Conservation (phyloP, 2,329 filamentous ascomycete genomes). For the Fusarium sambucinum region DNA sequence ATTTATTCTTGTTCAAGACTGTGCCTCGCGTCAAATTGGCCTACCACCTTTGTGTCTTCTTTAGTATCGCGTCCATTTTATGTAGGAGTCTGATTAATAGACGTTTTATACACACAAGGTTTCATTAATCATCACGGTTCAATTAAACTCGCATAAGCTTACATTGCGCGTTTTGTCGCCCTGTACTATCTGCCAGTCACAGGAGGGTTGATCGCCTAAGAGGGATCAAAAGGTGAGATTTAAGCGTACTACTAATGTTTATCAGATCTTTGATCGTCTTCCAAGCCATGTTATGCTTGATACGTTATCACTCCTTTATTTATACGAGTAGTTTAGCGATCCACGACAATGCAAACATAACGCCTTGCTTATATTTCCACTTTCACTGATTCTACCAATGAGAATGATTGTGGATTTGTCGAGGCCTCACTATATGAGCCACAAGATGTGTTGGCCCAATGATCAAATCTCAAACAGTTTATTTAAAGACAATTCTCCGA, state of each 20-base stretch:
- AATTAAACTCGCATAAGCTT: constrained; percentile 2
- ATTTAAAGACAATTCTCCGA: background rate
- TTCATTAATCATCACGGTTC: background rate
- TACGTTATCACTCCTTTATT: background rate
- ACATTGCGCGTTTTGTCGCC: background rate
- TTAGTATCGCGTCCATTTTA: background rate
- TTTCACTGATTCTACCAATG: background rate
- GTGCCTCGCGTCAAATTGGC: background rate
- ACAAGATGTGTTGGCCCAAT: background rate
- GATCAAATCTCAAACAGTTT: background rate
- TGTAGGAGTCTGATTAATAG: background rate
- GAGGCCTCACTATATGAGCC: background rate
- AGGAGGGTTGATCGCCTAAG: background rate
- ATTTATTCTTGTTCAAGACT: background rate
- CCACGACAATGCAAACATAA: background rate
- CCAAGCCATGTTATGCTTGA: background rate
- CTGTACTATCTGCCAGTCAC: background rate
- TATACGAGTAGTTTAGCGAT: background rate
- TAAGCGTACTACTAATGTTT: background rate
- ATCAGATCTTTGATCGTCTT: background rate
- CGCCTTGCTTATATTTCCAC: background rate
- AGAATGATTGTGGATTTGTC: background rate
- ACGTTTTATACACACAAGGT: background rate
- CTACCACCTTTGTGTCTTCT: no score
- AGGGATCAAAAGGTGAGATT: background rate